Base-by-base conservation (phyloP, 371 early-diverging fungal genomes). In the Basidiobolus meristosporus region DNA sequence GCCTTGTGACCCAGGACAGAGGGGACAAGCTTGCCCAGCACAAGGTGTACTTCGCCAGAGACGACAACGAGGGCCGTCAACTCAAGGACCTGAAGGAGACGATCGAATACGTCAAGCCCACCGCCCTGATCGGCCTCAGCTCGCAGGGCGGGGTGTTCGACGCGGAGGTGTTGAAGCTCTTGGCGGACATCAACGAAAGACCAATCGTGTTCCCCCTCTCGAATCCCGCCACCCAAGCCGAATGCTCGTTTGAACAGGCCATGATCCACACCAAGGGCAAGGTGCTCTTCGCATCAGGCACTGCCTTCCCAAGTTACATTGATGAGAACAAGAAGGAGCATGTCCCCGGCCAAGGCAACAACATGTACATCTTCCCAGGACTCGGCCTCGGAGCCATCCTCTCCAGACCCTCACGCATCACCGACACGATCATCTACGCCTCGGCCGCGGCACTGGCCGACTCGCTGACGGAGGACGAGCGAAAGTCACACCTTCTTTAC, bases 121-220 rank as follows among this genome's bases (percentile, higher is more conserved):
- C 84, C 0, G 74, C 70, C 22, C 56, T 92, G 44, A 82, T 90
- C 45, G 92, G 92, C 10, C 63, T 90, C 20, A 76, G 76, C 14
- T 77, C 85, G 5, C 60, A 70, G 34, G 59, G 73, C 34, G 71
- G 74, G 37, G 76, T 78, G 11, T 90, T 90, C 56, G 68, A 53
- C 34, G 59, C 62, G 40, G 47, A 67, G 3, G 64, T 77, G 1
- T 48, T 42, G 36, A 16, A 7, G 15, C 23, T 11, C 14, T 51
- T 90, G 77, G 72, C 66, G 38, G 52, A 63, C 30, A 44, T 77
- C 39, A 90, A 89, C 55, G 42, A 74, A 26, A 66, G 68, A n/a
- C 92, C 92, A 5, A 85, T 90, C 47, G 68, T 91, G 32, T 88
- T 91, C 66, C 91, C 91, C 4, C 70, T 91, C 41, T 88, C 90